These are phyloP conservation scores for Toxoplasma gondii DNA, from an alignment of 169 alveolate genomes.

Conservation along the genomic window DNA sequence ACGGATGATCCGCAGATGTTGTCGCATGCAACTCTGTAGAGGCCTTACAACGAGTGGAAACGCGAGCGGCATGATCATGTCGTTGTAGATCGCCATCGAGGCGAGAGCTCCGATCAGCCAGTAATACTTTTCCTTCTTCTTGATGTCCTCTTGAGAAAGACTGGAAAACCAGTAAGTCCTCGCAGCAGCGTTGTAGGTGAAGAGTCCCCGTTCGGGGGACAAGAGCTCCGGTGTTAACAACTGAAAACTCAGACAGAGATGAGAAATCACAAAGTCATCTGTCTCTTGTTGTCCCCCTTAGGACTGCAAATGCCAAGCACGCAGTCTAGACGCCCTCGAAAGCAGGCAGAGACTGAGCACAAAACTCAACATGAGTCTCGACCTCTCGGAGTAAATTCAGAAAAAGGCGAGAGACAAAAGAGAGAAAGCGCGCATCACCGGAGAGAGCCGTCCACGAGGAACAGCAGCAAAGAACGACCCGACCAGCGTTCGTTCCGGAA, in stretches of 20 bases:
- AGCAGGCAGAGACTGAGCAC: too few species aligned
- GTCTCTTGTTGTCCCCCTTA: too few species aligned
- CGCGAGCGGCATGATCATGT: slow-evolving; percentile 37
- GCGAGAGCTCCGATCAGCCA: slow-evolving; percentile 39
- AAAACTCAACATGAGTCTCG: too few species aligned
- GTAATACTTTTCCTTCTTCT: background rate
- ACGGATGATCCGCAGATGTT: background rate
- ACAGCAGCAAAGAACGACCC: too few species aligned
- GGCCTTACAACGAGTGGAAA: slow-evolving; percentile 29
- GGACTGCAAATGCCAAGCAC: too few species aligned
- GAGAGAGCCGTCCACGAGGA: too few species aligned
- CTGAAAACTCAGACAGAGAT: slow-evolving; percentile 16
- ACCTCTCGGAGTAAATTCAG: too few species aligned
- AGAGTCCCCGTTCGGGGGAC: slow-evolving; percentile 11
- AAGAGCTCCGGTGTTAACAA: slow-evolving; percentile 37
- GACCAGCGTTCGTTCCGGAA: too few species aligned
- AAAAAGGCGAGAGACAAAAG: too few species aligned
- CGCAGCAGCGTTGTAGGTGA: slow-evolving; percentile 9
- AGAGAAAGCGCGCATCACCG: too few species aligned
- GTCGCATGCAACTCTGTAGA: too few species aligned
- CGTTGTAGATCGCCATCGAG: slow-evolving; percentile 48
- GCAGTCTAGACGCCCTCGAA: too few species aligned
- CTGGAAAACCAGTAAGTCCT: slow-evolving; percentile 40
- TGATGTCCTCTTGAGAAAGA: background rate
- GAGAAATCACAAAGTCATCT: background rate